Evolutionary conservation across 768 basidiomycete species (phyloP), one percentile per base, ranked within the genome.

Genomic region (Tylopilus rubrobrunneus): DNA sequence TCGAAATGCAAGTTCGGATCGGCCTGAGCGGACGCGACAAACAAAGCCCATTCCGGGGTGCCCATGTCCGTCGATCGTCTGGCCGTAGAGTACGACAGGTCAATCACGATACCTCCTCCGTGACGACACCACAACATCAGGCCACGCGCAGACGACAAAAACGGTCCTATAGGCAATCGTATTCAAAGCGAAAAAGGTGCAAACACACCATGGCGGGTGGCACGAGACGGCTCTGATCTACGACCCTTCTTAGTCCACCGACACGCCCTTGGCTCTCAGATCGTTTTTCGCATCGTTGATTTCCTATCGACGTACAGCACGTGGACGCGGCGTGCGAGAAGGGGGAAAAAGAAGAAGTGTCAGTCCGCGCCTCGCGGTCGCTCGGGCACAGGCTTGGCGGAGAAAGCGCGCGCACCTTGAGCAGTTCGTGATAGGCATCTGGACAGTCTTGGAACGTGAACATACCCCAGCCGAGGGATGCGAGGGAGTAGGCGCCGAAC

Each of bases 401-500:
- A 11, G 12, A 4, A 12, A 6, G 2, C 29, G 2, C 29, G 27
- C 49, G 40, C 47, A 87, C 87, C 62, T 67, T 63, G 58, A 88
- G 73, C 49, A 91, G 68, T 66, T 87, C 86, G 12, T 79, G 74
- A 59, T 91, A 88, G 5, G 89, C 89, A 59, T 91, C 87, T 39
- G 87, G 85, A 65, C 87, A 88, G 60, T 92, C 89, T 61, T 80
- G 73, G 61, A 89, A 86, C 3, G 84, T 84, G 59, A 83, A 78
- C 41, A 91, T 63, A 2, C 89, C 89, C 78, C 82, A 81, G 10
- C 90, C 89, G 19, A 92, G 80, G 10, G 84, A 86, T 72, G 82
- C 83, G 11, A 92, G 78, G 17, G 86, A 86, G 66, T 88, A 92
- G 2, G 89, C 83, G 12, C 90, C 90, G 58, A 89, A 89, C 2